These are phyloP conservation scores for Cyberlindnera bimundalis DNA, from an alignment of 805 yeast genomes.

Conservation along the genomic window DNA sequence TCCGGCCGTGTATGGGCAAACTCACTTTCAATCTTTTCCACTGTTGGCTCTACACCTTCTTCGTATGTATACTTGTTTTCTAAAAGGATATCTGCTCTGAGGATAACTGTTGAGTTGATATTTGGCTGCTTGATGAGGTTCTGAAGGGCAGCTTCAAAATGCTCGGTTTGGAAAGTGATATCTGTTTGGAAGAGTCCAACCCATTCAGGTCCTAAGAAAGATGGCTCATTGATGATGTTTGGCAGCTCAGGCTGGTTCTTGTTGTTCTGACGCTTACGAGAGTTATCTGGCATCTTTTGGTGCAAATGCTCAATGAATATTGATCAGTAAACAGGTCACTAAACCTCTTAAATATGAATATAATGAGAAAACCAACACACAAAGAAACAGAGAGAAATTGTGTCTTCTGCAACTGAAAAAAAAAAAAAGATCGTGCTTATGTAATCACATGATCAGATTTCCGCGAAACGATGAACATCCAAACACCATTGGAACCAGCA, in stretches of 20 bases:
- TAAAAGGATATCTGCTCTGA: conserved; percentile 78
- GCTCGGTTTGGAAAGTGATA: conserved; percentile 48
- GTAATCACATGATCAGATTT: background rate
- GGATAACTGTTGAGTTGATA: conserved; percentile 85
- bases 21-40: conserved; percentile 25
- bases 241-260: conserved; percentile 30
- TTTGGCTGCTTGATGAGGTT: conserved; percentile 81
- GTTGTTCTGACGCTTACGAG: conserved; percentile 13
- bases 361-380: no score
- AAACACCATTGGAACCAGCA: no score
- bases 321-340: no score
- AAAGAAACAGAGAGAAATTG: background rate
- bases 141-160: conserved; percentile 73
- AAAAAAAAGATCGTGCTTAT: background rate
- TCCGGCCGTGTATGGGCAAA: conserved; percentile 31
- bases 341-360: no score
- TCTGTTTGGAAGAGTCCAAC: conserved; percentile 48
- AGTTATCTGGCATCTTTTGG: conserved; percentile 11
- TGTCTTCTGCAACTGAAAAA: background rate
- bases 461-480: no score
- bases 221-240: conserved; percentile 36
- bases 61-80: conserved; percentile 42
- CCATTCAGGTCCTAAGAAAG: conserved; percentile 61
- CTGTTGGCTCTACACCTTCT: conserved; percentile 24
- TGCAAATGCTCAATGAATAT: background rate